Percentiles rank a stretch among this genome's conserved stretches.
Conservation (phyloP, 2,329 filamentous ascomycete species). For the Ceratocystiopsis sp. region DNA sequence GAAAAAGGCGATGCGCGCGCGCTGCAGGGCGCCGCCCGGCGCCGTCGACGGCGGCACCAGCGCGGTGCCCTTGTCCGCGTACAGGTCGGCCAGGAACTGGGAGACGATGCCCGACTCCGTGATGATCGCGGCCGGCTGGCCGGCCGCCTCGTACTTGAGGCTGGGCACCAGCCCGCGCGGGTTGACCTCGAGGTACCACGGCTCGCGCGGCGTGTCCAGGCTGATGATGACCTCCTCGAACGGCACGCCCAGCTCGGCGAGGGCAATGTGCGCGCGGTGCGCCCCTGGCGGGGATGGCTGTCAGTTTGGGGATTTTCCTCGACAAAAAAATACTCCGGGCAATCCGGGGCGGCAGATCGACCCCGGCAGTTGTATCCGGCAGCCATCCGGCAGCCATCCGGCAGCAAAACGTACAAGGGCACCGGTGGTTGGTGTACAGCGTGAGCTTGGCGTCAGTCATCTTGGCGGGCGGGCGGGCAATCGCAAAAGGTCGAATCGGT, state of each 20-base stretch:
- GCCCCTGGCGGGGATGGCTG: conserved; percentile 26
- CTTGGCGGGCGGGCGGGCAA: neutral
- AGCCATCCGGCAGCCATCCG: too few relatives aligned
- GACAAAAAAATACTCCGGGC: too few relatives aligned
- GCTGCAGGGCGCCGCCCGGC: conserved; percentile 36
- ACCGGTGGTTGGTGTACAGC: conserved; percentile 12
- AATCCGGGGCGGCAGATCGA: too few relatives aligned
- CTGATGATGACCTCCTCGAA: conserved; percentile 62
- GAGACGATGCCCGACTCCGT: conserved; percentile 59
- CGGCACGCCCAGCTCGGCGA: conserved; percentile 46
- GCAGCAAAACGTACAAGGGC: conserved; percentile 7
- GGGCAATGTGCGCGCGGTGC: conserved; percentile 57
- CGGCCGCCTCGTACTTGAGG: conserved; percentile 39
- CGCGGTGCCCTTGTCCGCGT: conserved; percentile 29
- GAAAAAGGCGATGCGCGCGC: conserved; percentile 57
- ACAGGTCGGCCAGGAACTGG: conserved; percentile 51
- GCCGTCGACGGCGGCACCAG: conserved; percentile 40
- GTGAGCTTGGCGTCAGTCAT: conserved; percentile 7
- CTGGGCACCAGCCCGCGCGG: conserved; percentile 63
- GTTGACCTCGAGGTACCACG: conserved; percentile 62
- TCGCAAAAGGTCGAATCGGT: neutral
- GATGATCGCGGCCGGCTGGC: conserved; percentile 34
- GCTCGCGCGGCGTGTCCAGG: conserved; percentile 46
- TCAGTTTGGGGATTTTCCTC: too few relatives aligned
- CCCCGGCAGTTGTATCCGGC: too few relatives aligned